These are phyloP conservation scores for Coemansia sp. DNA, from an alignment of 192 early-diverging fungal species.

Conservation along the genomic window DNA sequence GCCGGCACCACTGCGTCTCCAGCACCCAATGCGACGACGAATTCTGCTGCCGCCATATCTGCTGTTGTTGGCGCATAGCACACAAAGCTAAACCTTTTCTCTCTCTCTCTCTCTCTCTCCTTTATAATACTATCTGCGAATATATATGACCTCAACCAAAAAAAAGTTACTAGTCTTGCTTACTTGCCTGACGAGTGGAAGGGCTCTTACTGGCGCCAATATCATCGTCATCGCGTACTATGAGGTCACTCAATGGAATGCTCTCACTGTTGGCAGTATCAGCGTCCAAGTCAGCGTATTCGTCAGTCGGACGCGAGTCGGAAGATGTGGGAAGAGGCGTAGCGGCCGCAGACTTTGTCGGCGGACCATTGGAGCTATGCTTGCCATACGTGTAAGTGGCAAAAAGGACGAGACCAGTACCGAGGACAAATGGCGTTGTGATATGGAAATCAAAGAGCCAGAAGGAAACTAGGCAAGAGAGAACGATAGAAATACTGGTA, in stretches of 20 bases:
- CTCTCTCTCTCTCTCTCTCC: not conserved
- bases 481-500: conserved; percentile 91
- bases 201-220: not conserved
- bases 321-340: not conserved
- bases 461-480: conserved; percentile 81
- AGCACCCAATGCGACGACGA: not conserved
- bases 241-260: conserved; percentile 4
- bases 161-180: not conserved
- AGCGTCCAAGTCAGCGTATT: not conserved
- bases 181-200: not conserved
- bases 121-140: not conserved
- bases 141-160: not conserved
- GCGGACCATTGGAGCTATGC: not conserved
- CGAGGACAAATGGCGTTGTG: conserved; percentile 68
- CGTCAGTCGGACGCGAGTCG: not conserved
- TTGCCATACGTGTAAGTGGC: conserved; percentile 75
- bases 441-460: conserved; percentile 79
- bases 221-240: not conserved
- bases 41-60: not conserved
- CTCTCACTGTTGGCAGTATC: conserved; percentile 1
- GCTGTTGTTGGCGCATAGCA: conserved; percentile 20
- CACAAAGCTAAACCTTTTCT: not conserved
- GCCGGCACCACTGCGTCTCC: not conserved
- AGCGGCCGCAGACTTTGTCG: conserved; percentile 7
- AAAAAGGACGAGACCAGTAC: conserved; percentile 69